Evolutionary conservation across 768 basidiomycete species (phyloP), one percentile per base, ranked within the genome.

Genomic region (Mycena venus): DNA sequence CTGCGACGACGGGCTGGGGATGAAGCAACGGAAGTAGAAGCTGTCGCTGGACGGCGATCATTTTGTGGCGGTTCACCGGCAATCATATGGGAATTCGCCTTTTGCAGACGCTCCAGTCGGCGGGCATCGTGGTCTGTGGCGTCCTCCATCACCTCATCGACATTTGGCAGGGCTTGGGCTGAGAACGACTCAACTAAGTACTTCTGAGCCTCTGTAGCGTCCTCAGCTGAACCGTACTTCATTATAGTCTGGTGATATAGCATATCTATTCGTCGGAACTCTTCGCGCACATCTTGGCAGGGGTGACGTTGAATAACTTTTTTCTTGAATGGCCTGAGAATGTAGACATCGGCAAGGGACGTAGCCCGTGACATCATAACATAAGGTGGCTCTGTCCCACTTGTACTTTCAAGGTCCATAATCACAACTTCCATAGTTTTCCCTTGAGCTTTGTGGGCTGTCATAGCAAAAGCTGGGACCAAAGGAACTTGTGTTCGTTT

Each of bases 301-400:
- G 42, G 42, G 19, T 44, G 42, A 17, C 42, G 42, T 44, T 44
- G 42, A 44, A 44, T 44, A 44, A 44, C 42, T 44, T 44, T 44
- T 12, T 44, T 44, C 14, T 44, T 44, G 42, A 44, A 44, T 44
- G 42, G 42, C 9, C 42, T 44, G 14, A 44, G 42, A 44, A 61
- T 61, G 36, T 38, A 27, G 36, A 61, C 60, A 61, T 36, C 60
- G 60, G 34, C n/a, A 38, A 61, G 60, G 25, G 60, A 61, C n/a
- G 60, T 61, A 21, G 60, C 60, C 5, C 60, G 60, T 21, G 60
- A 61, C 1, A 61, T 19, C 60, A 61, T 61, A 23, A 61, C 38
- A 27, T 61, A 61, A 38, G 42, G 42, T 44, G 42, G 19, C 42
- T 44, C 42, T 44, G 42, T 44, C 4, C 42, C 9, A 38, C 36